phyloP scores from a whole-genome alignment of 306 rosid genomes.

The Herpetospermum pedunculosum region DNA sequence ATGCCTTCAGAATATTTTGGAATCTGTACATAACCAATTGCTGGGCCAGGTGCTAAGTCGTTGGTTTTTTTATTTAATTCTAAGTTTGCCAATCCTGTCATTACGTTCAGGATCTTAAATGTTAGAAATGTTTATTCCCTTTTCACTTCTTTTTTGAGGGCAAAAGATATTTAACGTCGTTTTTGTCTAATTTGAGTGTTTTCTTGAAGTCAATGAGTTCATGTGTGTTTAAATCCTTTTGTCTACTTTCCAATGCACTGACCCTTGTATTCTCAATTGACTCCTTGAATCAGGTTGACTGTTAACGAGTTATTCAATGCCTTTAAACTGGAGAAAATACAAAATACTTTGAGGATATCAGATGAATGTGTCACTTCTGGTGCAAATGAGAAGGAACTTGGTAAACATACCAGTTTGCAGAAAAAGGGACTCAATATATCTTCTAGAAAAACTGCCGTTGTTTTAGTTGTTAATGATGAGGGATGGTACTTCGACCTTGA shows the following conservation, averaged over 20 bases:
- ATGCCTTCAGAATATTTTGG: not conserved
- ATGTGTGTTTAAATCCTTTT: not conserved
- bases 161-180: not conserved
- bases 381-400: slow-evolving; percentile 35
- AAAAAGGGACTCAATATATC: slow-evolving; percentile 48
- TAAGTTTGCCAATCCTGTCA: not conserved
- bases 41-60: not conserved
- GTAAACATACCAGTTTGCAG: slow-evolving; percentile 24
- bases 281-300: slow-evolving; percentile 49
- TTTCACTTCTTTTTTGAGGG: not conserved
- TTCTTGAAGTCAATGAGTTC: not conserved
- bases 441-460: slow-evolving; percentile 65
- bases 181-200: not conserved
- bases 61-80: not conserved
- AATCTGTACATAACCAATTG: not conserved
- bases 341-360: slow-evolving; percentile 32
- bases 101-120: not conserved
- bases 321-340: slow-evolving; percentile 23
- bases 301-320: slow-evolving; percentile 39
- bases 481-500: slow-evolving; percentile 18
- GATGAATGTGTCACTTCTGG: slow-evolving; percentile 27
- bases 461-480: slow-evolving; percentile 41
- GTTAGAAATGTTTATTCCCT: not conserved
- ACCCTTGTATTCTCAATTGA: not conserved
- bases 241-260: not conserved